Evolutionary conservation across 83 land plant species (phyloP).

Genomic region (Larix sibirica): DNA sequence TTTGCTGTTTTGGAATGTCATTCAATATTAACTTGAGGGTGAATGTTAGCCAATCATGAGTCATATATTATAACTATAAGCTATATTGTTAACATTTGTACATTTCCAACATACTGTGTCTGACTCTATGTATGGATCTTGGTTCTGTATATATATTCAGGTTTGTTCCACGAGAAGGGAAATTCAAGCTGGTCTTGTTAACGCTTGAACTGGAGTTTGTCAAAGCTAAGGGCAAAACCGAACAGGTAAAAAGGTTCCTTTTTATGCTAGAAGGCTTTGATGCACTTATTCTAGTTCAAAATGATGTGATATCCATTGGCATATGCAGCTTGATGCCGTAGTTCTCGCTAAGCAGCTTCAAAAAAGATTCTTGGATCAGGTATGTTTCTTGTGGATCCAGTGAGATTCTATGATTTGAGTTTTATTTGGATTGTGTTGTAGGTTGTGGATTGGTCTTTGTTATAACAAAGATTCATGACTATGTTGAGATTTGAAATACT

Average conservation of each 20-base stretch:
- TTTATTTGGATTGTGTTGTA: not conserved
- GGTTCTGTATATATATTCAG: constrained; percentile 21
- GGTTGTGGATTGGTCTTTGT: not conserved
- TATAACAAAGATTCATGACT: not conserved
- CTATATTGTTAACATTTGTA: not conserved
- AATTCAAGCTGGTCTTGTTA: constrained; percentile 65
- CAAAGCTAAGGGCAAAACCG: constrained; percentile 52
- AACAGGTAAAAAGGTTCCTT: constrained; percentile 40
- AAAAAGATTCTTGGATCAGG: constrained; percentile 65
- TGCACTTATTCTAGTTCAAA: not conserved
- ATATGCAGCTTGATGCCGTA: constrained; percentile 63
- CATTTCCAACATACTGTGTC: too few relatives aligned
- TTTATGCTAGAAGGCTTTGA: not conserved
- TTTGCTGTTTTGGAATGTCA: not conserved
- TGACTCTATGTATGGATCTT: too few relatives aligned
- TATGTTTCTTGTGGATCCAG: not conserved
- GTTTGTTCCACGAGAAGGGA: constrained; percentile 51
- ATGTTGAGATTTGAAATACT: not conserved
- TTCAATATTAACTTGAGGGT: not conserved
- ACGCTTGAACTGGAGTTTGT: constrained; percentile 77
- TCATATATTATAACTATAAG: too few relatives aligned
- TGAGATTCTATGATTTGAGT: not conserved
- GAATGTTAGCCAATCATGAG: not conserved
- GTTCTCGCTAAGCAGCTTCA: constrained; percentile 47
- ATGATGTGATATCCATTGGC: not conserved